A percentile compares a stretch with the other conserved stretches of the same genome.
These are phyloP conservation scores for Pulveroboletus sp. DNA, from an alignment of 768 basidiomycete genomes.

Conservation along the genomic window DNA sequence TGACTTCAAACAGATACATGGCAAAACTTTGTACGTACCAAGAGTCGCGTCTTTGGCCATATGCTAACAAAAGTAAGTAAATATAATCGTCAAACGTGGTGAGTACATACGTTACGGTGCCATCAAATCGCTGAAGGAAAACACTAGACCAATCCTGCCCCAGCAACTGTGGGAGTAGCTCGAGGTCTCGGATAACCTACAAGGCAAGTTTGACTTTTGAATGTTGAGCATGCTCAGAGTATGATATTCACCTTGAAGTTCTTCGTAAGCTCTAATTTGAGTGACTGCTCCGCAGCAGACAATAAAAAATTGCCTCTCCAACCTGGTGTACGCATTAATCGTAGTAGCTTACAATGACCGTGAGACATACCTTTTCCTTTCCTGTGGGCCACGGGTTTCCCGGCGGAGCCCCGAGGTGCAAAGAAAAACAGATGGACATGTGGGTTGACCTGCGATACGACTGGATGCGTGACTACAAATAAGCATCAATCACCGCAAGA, in stretches of 20 bases:
- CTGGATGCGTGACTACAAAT: slow-evolving; percentile 74
- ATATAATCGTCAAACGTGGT: slow-evolving; percentile 5
- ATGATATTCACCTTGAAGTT: slow-evolving; percentile 69
- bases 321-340: slow-evolving; percentile 38
- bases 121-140: slow-evolving; percentile 92
- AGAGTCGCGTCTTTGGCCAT: slow-evolving; percentile 77
- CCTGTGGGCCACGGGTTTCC: slow-evolving; percentile 90
- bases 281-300: slow-evolving; percentile 89
- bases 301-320: slow-evolving; percentile 95
- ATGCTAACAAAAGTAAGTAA: slow-evolving; percentile 46
- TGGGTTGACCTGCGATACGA: slow-evolving; percentile 91
- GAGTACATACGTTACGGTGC: slow-evolving; percentile 69
- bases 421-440: slow-evolving; percentile 95
- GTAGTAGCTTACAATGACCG: not conserved
- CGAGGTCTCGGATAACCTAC: slow-evolving; percentile 88
- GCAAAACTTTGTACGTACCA: slow-evolving; percentile 40
- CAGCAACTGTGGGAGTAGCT: slow-evolving; percentile 86
- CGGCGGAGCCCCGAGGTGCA: slow-evolving; percentile 81
- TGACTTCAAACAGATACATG: not conserved
- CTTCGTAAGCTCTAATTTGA: slow-evolving; percentile 93
- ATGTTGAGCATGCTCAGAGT: not conserved
- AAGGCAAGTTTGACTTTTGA: not conserved
- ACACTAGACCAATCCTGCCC: slow-evolving; percentile 97
- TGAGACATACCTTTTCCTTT: slow-evolving; percentile 71
- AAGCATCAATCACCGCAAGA: not conserved